Percentiles rank a stretch among this genome's conserved stretches.
Evolutionary conservation across 1,139 yeast genomes (phyloP).

Genomic region (Yueomyces sp.): DNA sequence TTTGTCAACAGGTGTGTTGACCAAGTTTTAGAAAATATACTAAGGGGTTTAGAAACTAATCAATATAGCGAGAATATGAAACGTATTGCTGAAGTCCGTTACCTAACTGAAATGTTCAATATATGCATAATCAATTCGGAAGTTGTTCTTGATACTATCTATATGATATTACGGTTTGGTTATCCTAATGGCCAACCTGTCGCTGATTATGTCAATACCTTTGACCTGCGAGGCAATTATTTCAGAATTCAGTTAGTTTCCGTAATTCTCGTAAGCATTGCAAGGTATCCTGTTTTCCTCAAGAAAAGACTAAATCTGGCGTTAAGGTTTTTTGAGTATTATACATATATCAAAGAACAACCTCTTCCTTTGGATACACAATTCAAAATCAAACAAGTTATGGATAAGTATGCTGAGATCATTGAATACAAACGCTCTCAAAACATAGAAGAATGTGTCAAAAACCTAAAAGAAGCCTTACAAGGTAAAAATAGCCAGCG

Average conservation of each 20-base stretch:
- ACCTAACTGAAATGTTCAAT: conserved; percentile 47
- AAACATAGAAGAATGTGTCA: conserved; percentile 31
- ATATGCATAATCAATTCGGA: conserved; percentile 34
- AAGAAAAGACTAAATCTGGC: conserved; percentile 31
- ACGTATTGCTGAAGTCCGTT: conserved; percentile 50
- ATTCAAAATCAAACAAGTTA: conserved; percentile 38
- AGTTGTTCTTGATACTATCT: conserved; percentile 42
- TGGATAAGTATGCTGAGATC: conserved; percentile 20
- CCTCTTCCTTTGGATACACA: conserved; percentile 59
- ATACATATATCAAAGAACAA: conserved; percentile 48
- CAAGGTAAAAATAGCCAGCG: background rate
- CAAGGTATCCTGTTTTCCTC: conserved; percentile 10
- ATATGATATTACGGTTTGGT: conserved; percentile 52
- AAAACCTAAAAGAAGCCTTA: conserved; percentile 17
- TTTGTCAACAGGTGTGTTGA: conserved; percentile 44
- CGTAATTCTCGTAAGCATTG: conserved; percentile 23
- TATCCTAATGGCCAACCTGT: conserved; percentile 53
- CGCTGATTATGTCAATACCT: conserved; percentile 27
- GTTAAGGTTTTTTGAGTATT: conserved; percentile 59
- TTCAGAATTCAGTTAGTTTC: conserved; percentile 54
- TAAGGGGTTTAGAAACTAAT: conserved; percentile 54
- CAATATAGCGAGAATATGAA: conserved; percentile 48
- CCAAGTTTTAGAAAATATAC: conserved; percentile 48
- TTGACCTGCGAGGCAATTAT: conserved; percentile 57
- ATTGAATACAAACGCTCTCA: conserved; percentile 29